phyloP scores from a whole-genome alignment of 2,329 filamentous ascomycete genomes.

The Calonectria fujianensis region DNA sequence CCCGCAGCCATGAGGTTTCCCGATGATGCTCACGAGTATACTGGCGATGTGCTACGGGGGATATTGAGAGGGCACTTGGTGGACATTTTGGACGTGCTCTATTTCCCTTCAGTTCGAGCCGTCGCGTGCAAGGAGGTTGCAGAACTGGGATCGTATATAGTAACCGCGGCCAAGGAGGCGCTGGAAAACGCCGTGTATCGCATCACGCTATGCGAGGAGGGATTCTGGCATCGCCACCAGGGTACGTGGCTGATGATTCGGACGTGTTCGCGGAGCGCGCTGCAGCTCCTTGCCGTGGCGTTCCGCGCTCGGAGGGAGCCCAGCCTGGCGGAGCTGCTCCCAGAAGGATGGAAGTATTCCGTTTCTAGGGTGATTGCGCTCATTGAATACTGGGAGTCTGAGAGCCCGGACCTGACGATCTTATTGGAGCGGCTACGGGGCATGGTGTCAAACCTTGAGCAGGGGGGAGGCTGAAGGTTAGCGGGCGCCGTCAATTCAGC shows the following conservation, averaged over 20 bases:
- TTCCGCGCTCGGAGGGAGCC: conserved; percentile 36
- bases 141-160: conserved; percentile 27
- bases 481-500: neutral
- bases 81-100: conserved; percentile 43
- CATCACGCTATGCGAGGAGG: conserved; percentile 42
- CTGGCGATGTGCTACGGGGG: conserved; percentile 29
- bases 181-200: conserved; percentile 42
- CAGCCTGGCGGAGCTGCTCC: conserved; percentile 34
- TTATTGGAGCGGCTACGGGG: conserved; percentile 37
- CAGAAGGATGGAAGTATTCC: conserved; percentile 38
- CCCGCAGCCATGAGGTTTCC: conserved; percentile 39
- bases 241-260: conserved; percentile 51
- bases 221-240: conserved; percentile 49
- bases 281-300: conserved; percentile 43
- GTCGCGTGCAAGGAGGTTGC: conserved; percentile 29
- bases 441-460: conserved; percentile 31
- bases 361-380: conserved; percentile 37
- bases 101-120: conserved; percentile 41
- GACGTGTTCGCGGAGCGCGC: conserved; percentile 46
- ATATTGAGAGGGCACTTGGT: conserved; percentile 39
- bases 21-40: conserved; percentile 14
- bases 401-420: conserved; percentile 40
- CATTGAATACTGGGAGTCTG: conserved; percentile 44
- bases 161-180: conserved; percentile 29
- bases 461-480: conserved; percentile 14